A percentile compares a stretch with the other conserved stretches of the same genome.
Evolutionary conservation across 192 early-diverging fungal genomes (phyloP).

Genomic region (Kappamyces sp.): DNA sequence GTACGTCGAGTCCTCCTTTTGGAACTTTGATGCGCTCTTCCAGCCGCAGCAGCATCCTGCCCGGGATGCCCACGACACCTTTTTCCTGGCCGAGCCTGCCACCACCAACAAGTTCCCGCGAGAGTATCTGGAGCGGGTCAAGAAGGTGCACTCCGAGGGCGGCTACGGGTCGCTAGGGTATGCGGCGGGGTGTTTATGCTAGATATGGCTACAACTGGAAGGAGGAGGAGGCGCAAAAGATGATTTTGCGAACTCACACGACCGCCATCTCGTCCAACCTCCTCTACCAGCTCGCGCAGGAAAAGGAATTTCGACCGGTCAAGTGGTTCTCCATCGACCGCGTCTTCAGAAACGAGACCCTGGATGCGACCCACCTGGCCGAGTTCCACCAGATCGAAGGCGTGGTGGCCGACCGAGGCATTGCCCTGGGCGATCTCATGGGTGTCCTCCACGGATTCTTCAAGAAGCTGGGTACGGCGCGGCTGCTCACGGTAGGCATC

Average conservation of each 20-base stretch:
- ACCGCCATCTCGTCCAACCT: conserved; percentile 89
- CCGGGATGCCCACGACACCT: conserved; percentile 54
- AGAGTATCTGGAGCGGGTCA: conserved; percentile 89
- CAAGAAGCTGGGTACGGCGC: conserved; percentile 78
- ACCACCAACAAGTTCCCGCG: conserved; percentile 67
- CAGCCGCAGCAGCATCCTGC: conserved; percentile 98
- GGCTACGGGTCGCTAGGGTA: conserved; percentile 90
- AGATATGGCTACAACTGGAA: conserved; percentile 89
- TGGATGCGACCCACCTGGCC: conserved; percentile 97
- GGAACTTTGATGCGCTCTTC: conserved; percentile 99
- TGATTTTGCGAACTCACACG: conserved; percentile 95
- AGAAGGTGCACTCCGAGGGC: conserved; percentile 85
- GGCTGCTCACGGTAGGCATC: conserved; percentile 26
- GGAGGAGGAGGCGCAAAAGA: conserved; percentile 82
- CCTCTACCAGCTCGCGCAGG: conserved; percentile 86
- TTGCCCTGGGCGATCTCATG: conserved; percentile 95
- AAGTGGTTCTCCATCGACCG: conserved; percentile 99
- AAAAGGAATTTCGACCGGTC: conserved; percentile 76
- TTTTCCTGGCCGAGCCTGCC: conserved; percentile 62
- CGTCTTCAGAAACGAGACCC: conserved; percentile 96
- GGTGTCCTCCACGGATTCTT: conserved; percentile 96
- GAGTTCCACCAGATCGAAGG: conserved; percentile 99
- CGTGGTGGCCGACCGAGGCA: conserved; percentile 89
- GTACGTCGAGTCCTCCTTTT: conserved; percentile 97
- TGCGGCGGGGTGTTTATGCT: neutral